Evolutionary conservation across 805 yeast species (phyloP).

Genomic region (Metschnikowia hibisci): DNA sequence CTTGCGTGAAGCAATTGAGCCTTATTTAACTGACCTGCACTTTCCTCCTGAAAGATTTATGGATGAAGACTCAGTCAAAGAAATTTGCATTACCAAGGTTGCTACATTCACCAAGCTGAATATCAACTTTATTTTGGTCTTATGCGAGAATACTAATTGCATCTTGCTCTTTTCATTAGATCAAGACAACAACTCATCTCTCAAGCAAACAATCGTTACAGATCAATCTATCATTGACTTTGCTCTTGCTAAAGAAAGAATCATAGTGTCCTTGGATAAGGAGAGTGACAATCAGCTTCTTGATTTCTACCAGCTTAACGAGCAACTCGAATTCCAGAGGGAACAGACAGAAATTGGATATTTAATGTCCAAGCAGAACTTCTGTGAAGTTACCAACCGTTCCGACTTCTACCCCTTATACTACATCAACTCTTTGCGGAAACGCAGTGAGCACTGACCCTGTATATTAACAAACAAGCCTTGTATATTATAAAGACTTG

Average conservation of each 20-base stretch:
- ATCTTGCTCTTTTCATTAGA: conserved; percentile 36
- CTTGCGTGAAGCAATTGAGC: conserved; percentile 36
- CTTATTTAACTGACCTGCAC: conserved; percentile 52
- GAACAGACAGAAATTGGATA: conserved; percentile 16
- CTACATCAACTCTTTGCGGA: conserved; percentile 47
- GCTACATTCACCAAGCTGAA: conserved; percentile 25
- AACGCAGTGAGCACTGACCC: conserved; percentile 57
- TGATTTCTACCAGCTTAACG: conserved; percentile 20
- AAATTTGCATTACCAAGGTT: conserved; percentile 49
- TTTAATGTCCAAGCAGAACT: conserved; percentile 24
- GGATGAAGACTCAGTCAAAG: conserved; percentile 47
- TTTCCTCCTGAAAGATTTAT: conserved; percentile 62
- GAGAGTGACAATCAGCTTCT: conserved; percentile 26
- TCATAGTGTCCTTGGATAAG: conserved; percentile 30
- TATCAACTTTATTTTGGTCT: conserved; percentile 36
- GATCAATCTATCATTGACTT: conserved; percentile 28
- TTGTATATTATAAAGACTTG: background rate
- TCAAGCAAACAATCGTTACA: conserved; percentile 28
- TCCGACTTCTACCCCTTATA: conserved; percentile 48
- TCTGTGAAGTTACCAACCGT: conserved; percentile 31
- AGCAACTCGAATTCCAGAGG: conserved; percentile 16
- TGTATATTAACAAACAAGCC: background rate
- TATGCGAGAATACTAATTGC: conserved; percentile 50
- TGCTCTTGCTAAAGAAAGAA: conserved; percentile 16
- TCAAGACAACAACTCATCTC: conserved; percentile 23